Evolutionary conservation across 495 filamentous ascomycete genomes (phyloP), one percentile per base, ranked within the genome.

Genomic region (Penicillium bialowiezense): DNA sequence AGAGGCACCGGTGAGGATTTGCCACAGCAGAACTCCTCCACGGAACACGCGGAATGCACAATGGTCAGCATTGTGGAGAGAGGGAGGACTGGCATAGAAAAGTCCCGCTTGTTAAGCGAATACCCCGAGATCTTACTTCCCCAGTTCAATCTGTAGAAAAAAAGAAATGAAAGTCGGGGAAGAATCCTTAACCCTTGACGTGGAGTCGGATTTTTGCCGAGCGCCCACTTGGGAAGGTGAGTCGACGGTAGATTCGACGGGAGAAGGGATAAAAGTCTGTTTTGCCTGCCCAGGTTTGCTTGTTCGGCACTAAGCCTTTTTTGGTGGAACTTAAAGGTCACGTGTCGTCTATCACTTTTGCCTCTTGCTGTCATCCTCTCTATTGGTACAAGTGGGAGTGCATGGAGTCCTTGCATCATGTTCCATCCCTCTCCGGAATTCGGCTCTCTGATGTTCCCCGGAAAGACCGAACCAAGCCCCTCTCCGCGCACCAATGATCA

Each of bases 151-250:
- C 31, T 37, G 15, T 17, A 45, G 31, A 19, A 10, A 8, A 24
- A 18, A 43, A 24, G 2, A 21, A n/a, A 31, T 44, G 10, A 29
- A 17, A 26, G 12, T 13, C 32, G 48, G 60, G 56, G 53, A 44
- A 52, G 44, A 58, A 57, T 50, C 51, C 56, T 60, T 63, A 54
- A 55, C 56, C 60, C 23, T 43, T 23, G 2, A 39, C 19, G 42
- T 58, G 44, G 44, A 47, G 44, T 32, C 59, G 48, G 50, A 42
- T 26, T 31, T 21, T 50, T 48, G 47, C 56, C 59, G 56, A 56
- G 33, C 6, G 21, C 45, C n/a, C 29, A 35, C 23, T 40, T 26
- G 26, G 44, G 35, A 32, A 39, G 17, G 12, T 39, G 7, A 26
- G 23, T 20, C 12, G 24, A 32, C 8, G 17, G 7, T 14, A 5